phyloP scores from a whole-genome alignment of 495 filamentous ascomycete species.

The Aspergillus olivimuriae region DNA sequence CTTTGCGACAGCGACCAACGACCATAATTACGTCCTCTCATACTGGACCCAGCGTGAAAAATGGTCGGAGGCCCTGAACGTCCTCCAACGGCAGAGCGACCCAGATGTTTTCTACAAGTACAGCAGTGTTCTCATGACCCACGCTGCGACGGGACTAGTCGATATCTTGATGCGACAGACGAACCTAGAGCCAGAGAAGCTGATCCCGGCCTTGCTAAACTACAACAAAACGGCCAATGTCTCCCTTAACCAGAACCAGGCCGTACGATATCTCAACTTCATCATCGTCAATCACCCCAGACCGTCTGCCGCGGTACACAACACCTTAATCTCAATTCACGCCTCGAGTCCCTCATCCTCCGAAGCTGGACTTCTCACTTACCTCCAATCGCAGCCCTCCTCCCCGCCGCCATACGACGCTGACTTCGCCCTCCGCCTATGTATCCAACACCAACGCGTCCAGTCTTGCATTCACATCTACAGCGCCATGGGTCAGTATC shows the following conservation, averaged over 20 bases:
- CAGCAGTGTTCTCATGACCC: slow-evolving; percentile 90
- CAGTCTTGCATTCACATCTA: slow-evolving; percentile 95
- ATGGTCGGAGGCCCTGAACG: slow-evolving; percentile 82
- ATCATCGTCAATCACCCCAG: slow-evolving; percentile 84
- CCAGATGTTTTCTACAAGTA: slow-evolving; percentile 93
- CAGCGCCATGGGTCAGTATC: slow-evolving; percentile 87
- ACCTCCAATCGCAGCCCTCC: slow-evolving; percentile 72
- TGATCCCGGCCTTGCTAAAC: slow-evolving; percentile 88
- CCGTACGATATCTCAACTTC: slow-evolving; percentile 87
- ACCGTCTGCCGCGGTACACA: slow-evolving; percentile 86
- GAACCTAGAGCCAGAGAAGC: slow-evolving; percentile 76
- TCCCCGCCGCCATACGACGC: slow-evolving; percentile 80
- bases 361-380: slow-evolving; percentile 77
- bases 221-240: slow-evolving; percentile 67
- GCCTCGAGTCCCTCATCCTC: slow-evolving; percentile 77
- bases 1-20: slow-evolving; percentile 80
- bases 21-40: slow-evolving; percentile 88
- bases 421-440: slow-evolving; percentile 94
- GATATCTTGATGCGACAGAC: slow-evolving; percentile 91
- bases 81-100: slow-evolving; percentile 86
- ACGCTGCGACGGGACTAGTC: slow-evolving; percentile 73
- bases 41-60: slow-evolving; percentile 97
- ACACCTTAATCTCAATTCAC: slow-evolving; percentile 93
- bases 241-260: slow-evolving; percentile 70
- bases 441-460: slow-evolving; percentile 87